Evolutionary conservation across 1,284 basidiomycete species (phyloP), one percentile per base, ranked within the genome.

Genomic region (Tetrapyrgos nigripes): DNA sequence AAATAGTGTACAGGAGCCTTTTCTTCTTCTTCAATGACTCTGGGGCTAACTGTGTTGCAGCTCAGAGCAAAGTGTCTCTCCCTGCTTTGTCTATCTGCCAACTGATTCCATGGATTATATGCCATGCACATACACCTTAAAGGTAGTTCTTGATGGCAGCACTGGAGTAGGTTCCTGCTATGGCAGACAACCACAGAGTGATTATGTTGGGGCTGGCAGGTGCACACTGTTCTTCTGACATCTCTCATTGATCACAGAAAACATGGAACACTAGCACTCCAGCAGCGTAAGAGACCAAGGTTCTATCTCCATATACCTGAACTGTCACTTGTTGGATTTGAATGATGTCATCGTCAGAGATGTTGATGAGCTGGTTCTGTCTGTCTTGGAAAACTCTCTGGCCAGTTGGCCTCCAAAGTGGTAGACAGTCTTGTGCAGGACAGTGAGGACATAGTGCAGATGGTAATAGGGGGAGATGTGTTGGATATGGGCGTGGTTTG

Each of bases 51-150:
- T 17, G 6, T 11, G 50, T 53, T 0, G 64, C 64, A 0, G 54
- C 64, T 1, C n/a, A 13, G 2, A 70, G 26, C 2, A 68, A 11
- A 0, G 61, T 47, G 1, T 60, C 35, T 4, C 63, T 14, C 9
- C 52, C 40, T 1, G 11, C 21, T 11, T 62, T 27, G 56, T 68
- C 53, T 2, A 63, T 48, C 2, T 29, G 17, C 69, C 69, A 72
- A 1, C 46, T 29, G 1, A 64, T 21, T 4, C 63, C 53, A 40
- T 71, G 69, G 0, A 71, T 33, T 13, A 66, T 53, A 53, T 72
- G 70, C 70, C 70, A 71, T 0, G 69, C 70, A 1, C 61, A 43
- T 1, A 72, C 48, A 1, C 62, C 70, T 3, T 37, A 33, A 17
- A 72, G 26, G 50, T 66, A 66, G 57, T 68, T 71, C 14, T 10